Conservation (phyloP, 805 yeast species). For the Wickerhamomyces ciferrii region DNA sequence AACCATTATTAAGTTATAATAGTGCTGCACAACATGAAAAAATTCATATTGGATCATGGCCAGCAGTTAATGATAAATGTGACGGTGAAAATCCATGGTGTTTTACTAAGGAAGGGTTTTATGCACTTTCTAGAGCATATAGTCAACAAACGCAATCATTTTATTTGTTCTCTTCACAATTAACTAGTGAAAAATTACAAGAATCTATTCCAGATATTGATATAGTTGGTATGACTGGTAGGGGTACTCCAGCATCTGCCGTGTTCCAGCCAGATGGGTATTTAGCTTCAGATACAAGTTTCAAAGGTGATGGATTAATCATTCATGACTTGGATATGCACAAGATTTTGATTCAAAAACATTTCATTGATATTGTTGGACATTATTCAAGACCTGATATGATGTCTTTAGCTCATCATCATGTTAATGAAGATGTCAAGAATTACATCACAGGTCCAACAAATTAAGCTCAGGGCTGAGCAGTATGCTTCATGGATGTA, state of each 20-base stretch:
- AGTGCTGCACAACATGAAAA: slow-evolving; percentile 12
- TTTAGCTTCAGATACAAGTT: slow-evolving; percentile 7
- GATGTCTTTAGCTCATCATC: neutral
- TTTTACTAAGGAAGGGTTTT: slow-evolving; percentile 2
- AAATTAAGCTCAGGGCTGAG: no score
- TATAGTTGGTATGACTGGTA: neutral
- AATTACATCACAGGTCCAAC: no score
- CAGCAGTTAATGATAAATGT: neutral
- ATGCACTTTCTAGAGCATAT: slow-evolving; percentile 7
- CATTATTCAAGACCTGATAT: slow-evolving; percentile 15
- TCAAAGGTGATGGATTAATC: slow-evolving; percentile 12
- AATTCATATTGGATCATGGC: slow-evolving; percentile 19
- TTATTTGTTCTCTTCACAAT: slow-evolving; percentile 5
- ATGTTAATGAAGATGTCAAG: neutral
- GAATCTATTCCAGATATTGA: slow-evolving; percentile 3
- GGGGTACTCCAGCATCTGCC: slow-evolving; percentile 1
- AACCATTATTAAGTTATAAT: slow-evolving; percentile 15
- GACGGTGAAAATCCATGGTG: neutral
- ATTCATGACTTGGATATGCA: slow-evolving; percentile 15
- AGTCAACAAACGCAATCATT: slow-evolving; percentile 4
- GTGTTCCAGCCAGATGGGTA: slow-evolving; percentile 20
- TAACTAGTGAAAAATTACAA: slow-evolving; percentile 7
- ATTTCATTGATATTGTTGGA: slow-evolving; percentile 18
- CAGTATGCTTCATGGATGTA: no score
- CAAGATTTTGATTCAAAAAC: slow-evolving; percentile 9